Evolutionary conservation across 1,139 yeast species (phyloP), one percentile per base, ranked within the genome.

Genomic region (Saccharomycopsis crataegensis): DNA sequence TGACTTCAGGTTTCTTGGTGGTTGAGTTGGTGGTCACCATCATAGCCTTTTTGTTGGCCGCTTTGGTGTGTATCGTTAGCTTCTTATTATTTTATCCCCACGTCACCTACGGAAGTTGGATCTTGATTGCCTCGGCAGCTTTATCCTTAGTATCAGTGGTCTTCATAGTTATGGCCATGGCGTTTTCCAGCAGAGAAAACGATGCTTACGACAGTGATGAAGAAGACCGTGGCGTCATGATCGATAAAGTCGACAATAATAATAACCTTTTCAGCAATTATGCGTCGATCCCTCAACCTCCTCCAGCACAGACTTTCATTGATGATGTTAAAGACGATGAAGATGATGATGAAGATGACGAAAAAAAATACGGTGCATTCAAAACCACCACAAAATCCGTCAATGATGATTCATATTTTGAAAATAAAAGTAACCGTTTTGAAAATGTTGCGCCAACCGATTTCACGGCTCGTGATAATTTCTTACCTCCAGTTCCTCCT

Each of bases 71-170:
- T 56, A 66, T 85, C 8, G 74, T 82, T 28, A 74, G 74, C 7
- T 73, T 83, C 31, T 62, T 86, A 53, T 70, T 80, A 17, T 85
- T 82, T 64, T 75, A 75, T 59, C 93, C 93, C 4, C 72, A 81
- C 60, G 71, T 82, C 43, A 71, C 75, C 9, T 85, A 90, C 90
- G 74, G 81, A 44, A 77, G 83, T 6, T 85, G 91, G 91, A 67
- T 83, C 40, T 70, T 83, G 56, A 72, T 85, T 41, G 89, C 86
- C 1, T 74, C 86, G 2, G 83, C 87, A 1, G 85, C 76, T 1
- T 68, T 82, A 47, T 72, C 75, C 50, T 65, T 85, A 56, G 57
- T 73, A 1, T 77, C 82, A 54, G 63, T 82, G 34, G 70, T 78
- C 2, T 71, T 78, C 61, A 71, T 70, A 54, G 74, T 73, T 8